A percentile compares a stretch with the other conserved stretches of the same genome.
These are phyloP conservation scores for Notholithocarpus densiflorus DNA, from an alignment of 306 rosid species.

Conservation along the genomic window DNA sequence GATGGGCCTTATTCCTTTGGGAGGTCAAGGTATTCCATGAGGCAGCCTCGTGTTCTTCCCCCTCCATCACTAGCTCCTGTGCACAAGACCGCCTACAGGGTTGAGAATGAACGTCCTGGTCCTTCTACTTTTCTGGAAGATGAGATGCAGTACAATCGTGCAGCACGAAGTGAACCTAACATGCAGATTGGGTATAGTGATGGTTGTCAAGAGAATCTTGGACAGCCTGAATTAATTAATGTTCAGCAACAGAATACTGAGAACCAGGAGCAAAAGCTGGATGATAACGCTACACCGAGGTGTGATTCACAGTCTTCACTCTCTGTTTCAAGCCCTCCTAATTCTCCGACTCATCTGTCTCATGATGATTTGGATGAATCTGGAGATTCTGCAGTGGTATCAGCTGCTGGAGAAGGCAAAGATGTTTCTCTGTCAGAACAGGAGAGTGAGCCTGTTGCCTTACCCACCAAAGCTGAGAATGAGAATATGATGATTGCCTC, in stretches of 20 bases:
- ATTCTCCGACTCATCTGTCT: constrained; percentile 90
- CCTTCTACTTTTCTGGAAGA: constrained; percentile 58
- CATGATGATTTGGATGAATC: constrained; percentile 91
- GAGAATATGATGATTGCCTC: constrained; percentile 42
- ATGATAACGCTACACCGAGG: constrained; percentile 42
- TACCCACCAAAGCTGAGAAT: constrained; percentile 36
- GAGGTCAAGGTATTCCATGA: constrained; percentile 70
- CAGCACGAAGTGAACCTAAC: constrained; percentile 43
- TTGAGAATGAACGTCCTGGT: constrained; percentile 47
- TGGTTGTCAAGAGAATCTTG: constrained; percentile 27
- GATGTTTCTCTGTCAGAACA: constrained; percentile 30
- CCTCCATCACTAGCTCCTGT: constrained; percentile 70
- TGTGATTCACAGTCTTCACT: constrained; percentile 97
- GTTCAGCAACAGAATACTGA: constrained; percentile 43
- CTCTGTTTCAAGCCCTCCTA: constrained; percentile 91
- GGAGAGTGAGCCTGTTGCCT: constrained; percentile 43
- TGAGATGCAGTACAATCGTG: constrained; percentile 53
- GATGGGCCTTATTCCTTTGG: constrained; percentile 69
- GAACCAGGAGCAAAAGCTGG: constrained; percentile 45
- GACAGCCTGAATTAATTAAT: constrained; percentile 49
- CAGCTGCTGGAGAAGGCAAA: constrained; percentile 49
- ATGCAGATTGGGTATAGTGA: constrained; percentile 47
- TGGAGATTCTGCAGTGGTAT: constrained; percentile 52
- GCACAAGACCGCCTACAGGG: constrained; percentile 51
- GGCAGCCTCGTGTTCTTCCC: constrained; percentile 97